These are phyloP conservation scores for Globisporangium barbulae DNA, from an alignment of 352 stramenopile genomes.

Conservation along the genomic window DNA sequence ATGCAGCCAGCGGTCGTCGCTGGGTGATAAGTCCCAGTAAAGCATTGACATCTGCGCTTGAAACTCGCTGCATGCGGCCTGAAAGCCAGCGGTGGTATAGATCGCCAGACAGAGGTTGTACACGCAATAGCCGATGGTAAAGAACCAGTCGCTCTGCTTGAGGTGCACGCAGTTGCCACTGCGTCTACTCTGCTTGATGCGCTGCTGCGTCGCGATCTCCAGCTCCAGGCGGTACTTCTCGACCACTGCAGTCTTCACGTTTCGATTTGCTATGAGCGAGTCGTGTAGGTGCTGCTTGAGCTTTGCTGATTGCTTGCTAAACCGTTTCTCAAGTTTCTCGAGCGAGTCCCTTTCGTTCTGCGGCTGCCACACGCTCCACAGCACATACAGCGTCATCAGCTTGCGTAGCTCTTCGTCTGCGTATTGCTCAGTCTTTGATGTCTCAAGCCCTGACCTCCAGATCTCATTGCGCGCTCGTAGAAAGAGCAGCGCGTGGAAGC, in stretches of 20 bases:
- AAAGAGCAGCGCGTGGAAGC: conserved; percentile 57
- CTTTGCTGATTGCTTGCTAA: conserved; percentile 24
- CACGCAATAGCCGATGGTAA: conserved; percentile 41
- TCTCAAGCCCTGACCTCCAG: not conserved
- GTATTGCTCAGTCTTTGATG: not conserved
- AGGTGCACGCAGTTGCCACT: not conserved
- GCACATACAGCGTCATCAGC: conserved; percentile 23
- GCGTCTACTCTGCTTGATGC: conserved; percentile 4
- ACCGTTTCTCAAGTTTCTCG: conserved; percentile 31
- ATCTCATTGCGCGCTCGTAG: conserved; percentile 35
- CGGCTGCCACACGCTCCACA: conserved; percentile 38
- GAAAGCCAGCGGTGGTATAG: conserved; percentile 48
- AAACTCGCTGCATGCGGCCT: conserved; percentile 49
- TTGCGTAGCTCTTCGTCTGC: conserved; percentile 9
- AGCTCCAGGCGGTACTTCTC: conserved; percentile 48
- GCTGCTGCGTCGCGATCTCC: conserved; percentile 29
- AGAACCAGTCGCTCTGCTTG: conserved; percentile 1
- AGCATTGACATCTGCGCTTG: conserved; percentile 21
- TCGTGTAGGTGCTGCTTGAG: conserved; percentile 20
- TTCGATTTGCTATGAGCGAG: conserved; percentile 13
- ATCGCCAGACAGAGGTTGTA: conserved; percentile 61
- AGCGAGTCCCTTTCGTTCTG: conserved; percentile 24
- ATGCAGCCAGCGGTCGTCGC: conserved; percentile 25
- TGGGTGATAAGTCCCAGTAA: not conserved
- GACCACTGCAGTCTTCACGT: conserved; percentile 23